Percentiles rank a stretch among this genome's conserved stretches.
Evolutionary conservation across 257 asterid species (phyloP).

Genomic region (Ilex aquifolium): DNA sequence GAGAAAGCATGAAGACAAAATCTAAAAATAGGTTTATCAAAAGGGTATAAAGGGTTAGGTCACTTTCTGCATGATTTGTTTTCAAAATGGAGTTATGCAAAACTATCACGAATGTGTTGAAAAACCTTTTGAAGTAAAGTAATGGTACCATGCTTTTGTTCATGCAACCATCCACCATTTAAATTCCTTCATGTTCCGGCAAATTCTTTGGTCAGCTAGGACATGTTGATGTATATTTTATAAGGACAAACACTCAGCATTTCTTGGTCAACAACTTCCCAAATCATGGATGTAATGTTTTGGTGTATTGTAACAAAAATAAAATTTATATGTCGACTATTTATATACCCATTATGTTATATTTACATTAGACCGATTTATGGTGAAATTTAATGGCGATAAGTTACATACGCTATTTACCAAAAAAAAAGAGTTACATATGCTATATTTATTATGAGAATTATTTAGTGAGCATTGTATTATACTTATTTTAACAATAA

Average conservation of each 20-base stretch:
- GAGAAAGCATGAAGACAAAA: constrained; percentile 5
- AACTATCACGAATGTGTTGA: constrained; percentile 25
- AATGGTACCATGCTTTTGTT: constrained; percentile 53
- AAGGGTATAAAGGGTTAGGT: constrained; percentile 12
- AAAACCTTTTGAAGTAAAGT: constrained; percentile 16
- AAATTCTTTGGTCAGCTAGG: constrained; percentile 37
- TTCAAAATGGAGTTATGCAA: constrained; percentile 25
- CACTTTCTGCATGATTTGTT: constrained; percentile 54
- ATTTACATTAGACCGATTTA: too few species aligned
- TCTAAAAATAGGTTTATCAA: background rate
- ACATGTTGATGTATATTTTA: constrained; percentile 15
- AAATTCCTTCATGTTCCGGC: constrained; percentile 36
- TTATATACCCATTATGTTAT: too few species aligned
- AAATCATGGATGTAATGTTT: too few species aligned
- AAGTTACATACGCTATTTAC: too few species aligned
- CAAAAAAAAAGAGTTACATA: too few species aligned
- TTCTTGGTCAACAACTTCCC: constrained; percentile 40
- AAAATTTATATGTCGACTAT: too few species aligned
- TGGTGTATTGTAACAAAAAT: too few species aligned
- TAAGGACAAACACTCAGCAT: constrained; percentile 2
- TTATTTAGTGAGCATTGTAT: too few species aligned
- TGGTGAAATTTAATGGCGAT: too few species aligned
- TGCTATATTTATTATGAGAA: too few species aligned
- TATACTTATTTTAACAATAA: too few species aligned
- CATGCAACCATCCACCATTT: constrained; percentile 23